Conservation (phyloP, 2,329 filamentous ascomycete species). For the Escovopsis weberi region DNA sequence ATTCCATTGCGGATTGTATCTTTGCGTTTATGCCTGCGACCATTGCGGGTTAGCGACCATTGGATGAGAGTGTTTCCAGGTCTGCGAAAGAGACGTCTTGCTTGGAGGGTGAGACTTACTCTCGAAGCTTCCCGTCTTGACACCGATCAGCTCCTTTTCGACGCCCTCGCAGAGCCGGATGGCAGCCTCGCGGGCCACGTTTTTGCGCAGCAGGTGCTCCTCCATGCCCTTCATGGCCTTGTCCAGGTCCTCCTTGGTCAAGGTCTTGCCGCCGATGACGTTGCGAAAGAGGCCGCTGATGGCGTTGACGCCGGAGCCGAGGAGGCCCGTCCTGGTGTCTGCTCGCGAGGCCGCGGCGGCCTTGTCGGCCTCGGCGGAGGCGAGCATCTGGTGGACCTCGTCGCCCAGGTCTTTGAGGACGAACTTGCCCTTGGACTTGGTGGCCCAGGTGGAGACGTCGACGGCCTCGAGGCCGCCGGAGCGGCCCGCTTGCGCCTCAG, state of each 20-base stretch:
- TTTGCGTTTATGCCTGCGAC: constrained; percentile 56
- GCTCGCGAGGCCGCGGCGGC: constrained; percentile 27
- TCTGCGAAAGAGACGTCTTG: too few relatives aligned
- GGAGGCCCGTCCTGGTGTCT: constrained; percentile 44
- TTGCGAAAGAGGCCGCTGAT: constrained; percentile 86
- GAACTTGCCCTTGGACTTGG: constrained; percentile 78
- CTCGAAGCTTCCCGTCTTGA: constrained; percentile 87
- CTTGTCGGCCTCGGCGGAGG: constrained; percentile 58
- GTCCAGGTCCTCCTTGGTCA: constrained; percentile 78
- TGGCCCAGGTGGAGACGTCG: constrained; percentile 71
- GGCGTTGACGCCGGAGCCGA: constrained; percentile 66
- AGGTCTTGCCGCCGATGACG: constrained; percentile 82
- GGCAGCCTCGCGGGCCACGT: constrained; percentile 88
- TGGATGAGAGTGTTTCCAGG: neutral
- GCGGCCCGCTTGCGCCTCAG: constrained; percentile 29
- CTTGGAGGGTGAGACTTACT: constrained; percentile 23
- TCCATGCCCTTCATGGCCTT: constrained; percentile 95
- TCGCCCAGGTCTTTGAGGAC: constrained; percentile 86
- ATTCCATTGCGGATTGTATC: constrained; percentile 77
- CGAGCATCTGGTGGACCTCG: constrained; percentile 80
- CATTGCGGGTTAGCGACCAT: neutral
- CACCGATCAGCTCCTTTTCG: constrained; percentile 74
- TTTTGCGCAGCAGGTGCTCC: constrained; percentile 86
- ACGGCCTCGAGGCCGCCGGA: constrained; percentile 56
- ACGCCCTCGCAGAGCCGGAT: constrained; percentile 84